phyloP scores from a whole-genome alignment of 768 basidiomycete genomes.

The Clavaria fumosa region DNA sequence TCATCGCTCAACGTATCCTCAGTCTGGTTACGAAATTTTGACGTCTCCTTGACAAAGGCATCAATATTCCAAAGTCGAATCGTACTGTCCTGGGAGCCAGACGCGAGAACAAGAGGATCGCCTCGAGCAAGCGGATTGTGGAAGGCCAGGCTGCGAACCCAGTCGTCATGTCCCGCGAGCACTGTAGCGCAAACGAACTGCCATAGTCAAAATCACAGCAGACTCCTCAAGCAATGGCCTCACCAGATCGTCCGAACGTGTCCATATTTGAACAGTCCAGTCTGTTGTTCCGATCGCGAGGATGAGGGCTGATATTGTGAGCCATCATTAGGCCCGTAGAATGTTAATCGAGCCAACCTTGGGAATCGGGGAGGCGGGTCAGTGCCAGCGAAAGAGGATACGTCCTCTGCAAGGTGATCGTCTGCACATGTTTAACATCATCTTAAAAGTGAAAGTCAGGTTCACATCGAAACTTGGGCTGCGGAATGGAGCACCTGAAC shows the following conservation, averaged over 20 bases:
- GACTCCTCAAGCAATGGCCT: constrained; percentile 11
- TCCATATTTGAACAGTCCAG: constrained; percentile 61
- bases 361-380: constrained; percentile 45
- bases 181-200: constrained; percentile 47
- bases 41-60: constrained; percentile 21
- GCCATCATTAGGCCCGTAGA: constrained; percentile 3
- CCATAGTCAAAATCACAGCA: not conserved
- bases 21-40: constrained; percentile 10
- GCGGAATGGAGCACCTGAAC: constrained; percentile 22
- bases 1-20: constrained; percentile 41
- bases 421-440: constrained; percentile 33
- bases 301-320: constrained; percentile 30
- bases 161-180: constrained; percentile 85
- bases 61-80: constrained; percentile 88
- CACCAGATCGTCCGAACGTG: constrained; percentile 44
- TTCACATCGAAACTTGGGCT: constrained; percentile 1
- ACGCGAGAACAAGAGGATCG: constrained; percentile 61
- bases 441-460: constrained; percentile 16
- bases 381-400: constrained; percentile 64
- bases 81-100: constrained; percentile 89
- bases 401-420: constrained; percentile 45
- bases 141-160: constrained; percentile 78
- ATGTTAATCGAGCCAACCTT: constrained; percentile 29
- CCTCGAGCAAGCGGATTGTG: constrained; percentile 18
- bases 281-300: constrained; percentile 83